Evolutionary conservation across 139 green algal genomes (phyloP).

Genomic region (Chlamydomonas sp.): DNA sequence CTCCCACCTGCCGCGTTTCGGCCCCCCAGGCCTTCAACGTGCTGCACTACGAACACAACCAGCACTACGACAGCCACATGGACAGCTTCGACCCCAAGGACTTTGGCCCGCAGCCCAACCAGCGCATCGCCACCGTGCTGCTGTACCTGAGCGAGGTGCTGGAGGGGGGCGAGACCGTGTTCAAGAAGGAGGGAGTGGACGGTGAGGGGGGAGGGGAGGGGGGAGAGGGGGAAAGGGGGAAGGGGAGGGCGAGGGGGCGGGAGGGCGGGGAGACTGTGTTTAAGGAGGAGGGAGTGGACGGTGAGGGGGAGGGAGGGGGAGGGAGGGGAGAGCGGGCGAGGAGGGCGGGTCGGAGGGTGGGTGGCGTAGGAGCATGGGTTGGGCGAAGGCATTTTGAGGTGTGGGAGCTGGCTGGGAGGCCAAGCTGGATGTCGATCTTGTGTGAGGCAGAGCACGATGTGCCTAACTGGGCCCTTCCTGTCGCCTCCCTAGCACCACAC

Average conservation of each 20-base stretch:
- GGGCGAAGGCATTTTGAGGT: too few relatives aligned
- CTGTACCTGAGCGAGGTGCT: slow-evolving; percentile 83
- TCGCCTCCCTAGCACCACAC: too few relatives aligned
- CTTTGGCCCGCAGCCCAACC: slow-evolving; percentile 78
- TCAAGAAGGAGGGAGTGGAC: slow-evolving; percentile 73
- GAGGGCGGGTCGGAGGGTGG: too few relatives aligned
- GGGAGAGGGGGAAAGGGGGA: background rate
- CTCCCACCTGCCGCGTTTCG: too few relatives aligned
- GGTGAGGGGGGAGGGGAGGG: slow-evolving; percentile 43
- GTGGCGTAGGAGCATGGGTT: too few relatives aligned
- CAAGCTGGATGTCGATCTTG: too few relatives aligned
- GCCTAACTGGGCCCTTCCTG: too few relatives aligned
- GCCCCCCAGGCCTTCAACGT: slow-evolving; percentile 66
- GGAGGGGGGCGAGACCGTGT: slow-evolving; percentile 84
- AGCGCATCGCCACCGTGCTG: slow-evolving; percentile 83
- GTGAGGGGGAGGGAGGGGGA: too few relatives aligned
- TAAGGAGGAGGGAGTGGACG: slow-evolving; percentile 63
- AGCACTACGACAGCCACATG: slow-evolving; percentile 71
- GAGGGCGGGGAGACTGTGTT: slow-evolving; percentile 81
- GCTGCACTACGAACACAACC: slow-evolving; percentile 58
- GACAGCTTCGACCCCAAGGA: slow-evolving; percentile 70
- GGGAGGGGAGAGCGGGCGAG: too few relatives aligned
- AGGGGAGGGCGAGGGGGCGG: background rate
- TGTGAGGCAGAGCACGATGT: too few relatives aligned
- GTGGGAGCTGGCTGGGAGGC: too few relatives aligned